Base-by-base conservation (phyloP, 345 rosid genomes). In the Draba incana region DNA sequence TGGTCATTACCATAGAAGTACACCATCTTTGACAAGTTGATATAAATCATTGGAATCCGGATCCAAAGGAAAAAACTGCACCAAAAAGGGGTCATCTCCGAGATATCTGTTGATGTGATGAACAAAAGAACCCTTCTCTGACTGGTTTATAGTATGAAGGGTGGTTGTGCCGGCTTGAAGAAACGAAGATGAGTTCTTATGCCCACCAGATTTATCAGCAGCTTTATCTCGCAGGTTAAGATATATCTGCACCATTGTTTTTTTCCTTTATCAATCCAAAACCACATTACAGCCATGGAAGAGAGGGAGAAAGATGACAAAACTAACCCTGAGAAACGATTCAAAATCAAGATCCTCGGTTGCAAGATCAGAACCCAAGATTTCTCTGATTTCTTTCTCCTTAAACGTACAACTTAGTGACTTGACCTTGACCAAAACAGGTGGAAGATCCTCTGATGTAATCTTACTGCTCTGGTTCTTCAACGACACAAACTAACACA, bases 21-120 rank as follows among this genome's bases (percentile, higher is more conserved):
- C 92, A 57, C 99, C 99, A 81, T 90, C 99, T 81, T 84, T 90
- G 31, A 86, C 94, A 54, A 93, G 89, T 76, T 88, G 75, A 74
- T 84, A 90, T 47, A 93, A 72, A 62, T 84, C 97, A 72, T 86
- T 84, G 2, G 97, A 62, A 51, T 84, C 80, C 49, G 94, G 92
- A 73, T 90, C 91, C 47, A 93, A n/a, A 9, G 98, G 98, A 78
- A 90, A 92, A 79, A 88, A 93, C 78, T 93, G 94, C 84, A 72
- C 81, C 71, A 93, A 74, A 70, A 93, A 93, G 8, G 89, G 87
- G 41, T 93, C 97, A 57, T 93, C 96, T 62, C 89, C 79, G 5
- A 93, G 92, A 76, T 84, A 94, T 78, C 85, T 88, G 48, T 94
- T 94, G 70, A 94, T 88, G 59, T 94, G 99, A 78, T 78, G 86